Conservation (phyloP, 2,329 filamentous ascomycete genomes). For the Beauveria sp. region DNA sequence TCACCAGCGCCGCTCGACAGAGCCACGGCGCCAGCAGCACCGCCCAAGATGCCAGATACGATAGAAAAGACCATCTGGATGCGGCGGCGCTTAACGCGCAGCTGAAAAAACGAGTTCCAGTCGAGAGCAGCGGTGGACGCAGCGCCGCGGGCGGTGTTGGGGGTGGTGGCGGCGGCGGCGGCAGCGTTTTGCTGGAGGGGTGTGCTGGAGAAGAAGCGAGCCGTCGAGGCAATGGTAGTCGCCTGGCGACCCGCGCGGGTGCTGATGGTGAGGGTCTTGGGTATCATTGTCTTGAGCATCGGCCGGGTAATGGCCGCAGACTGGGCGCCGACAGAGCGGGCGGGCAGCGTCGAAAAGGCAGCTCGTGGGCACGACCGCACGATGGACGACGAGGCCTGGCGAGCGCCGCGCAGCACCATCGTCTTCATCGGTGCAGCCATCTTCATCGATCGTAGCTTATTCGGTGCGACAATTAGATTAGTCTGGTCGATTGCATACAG, state of each 20-base stretch:
- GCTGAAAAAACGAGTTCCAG: conserved; percentile 90
- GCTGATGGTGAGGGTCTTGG: conserved; percentile 14
- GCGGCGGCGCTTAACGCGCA: conserved; percentile 76
- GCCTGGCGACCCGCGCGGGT: background rate
- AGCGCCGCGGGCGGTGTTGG: conserved; percentile 22
- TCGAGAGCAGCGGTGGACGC: conserved; percentile 43
- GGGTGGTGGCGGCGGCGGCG: conserved; percentile 18
- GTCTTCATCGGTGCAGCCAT: conserved; percentile 10
- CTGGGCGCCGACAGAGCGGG: background rate
- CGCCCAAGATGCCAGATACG: conserved; percentile 53
- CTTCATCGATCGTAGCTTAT: background rate
- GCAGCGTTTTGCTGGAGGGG: conserved; percentile 12
- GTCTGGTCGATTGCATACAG: background rate
- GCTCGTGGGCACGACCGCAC: background rate
- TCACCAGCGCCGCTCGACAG: conserved; percentile 68
- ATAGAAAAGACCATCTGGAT: conserved; percentile 76
- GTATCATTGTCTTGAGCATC: background rate
- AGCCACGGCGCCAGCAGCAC: conserved; percentile 54
- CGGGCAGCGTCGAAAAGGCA: conserved; percentile 1
- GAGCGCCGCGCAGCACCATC: conserved; percentile 5
- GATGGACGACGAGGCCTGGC: background rate
- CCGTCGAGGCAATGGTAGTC: conserved; percentile 7
- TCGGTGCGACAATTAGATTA: background rate
- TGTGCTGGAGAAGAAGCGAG: conserved; percentile 17
- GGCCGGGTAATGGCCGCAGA: background rate